Conservation (phyloP, 2,329 filamentous ascomycete genomes). For the Calonectria montana region DNA sequence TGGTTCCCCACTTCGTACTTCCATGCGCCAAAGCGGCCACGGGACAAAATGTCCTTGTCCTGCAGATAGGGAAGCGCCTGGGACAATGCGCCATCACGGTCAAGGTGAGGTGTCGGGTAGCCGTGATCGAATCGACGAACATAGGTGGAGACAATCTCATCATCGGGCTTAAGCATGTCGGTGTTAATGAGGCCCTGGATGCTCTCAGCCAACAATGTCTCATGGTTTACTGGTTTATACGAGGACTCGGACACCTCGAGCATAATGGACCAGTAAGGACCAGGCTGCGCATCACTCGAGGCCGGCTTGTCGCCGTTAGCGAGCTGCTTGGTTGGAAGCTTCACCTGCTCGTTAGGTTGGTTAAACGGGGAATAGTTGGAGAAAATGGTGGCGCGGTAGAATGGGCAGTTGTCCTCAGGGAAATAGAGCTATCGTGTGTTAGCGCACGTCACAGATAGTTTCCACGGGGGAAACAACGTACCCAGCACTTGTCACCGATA, state of each 20-base stretch:
- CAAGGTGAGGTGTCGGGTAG: constrained; percentile 93
- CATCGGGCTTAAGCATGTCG: constrained; percentile 88
- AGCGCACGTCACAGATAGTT: neutral
- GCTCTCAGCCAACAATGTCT: constrained; percentile 85
- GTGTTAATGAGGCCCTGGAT: constrained; percentile 98
- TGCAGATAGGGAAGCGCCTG: constrained; percentile 93
- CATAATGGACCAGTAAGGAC: constrained; percentile 99
- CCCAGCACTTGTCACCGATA: constrained; percentile 99
- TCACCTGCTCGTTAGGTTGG: constrained; percentile 84
- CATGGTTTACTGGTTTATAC: constrained; percentile 92
- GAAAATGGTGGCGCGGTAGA: constrained; percentile 99
- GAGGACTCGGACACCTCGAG: constrained; percentile 95
- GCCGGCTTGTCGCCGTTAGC: constrained; percentile 85
- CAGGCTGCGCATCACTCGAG: constrained; percentile 79
- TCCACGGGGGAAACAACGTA: constrained; percentile 51
- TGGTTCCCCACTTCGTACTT: constrained; percentile 97
- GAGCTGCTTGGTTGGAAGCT: constrained; percentile 87
- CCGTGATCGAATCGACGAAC: constrained; percentile 98
- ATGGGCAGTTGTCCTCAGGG: constrained; percentile 97
- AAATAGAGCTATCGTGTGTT: constrained; percentile 81
- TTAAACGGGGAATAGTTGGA: constrained; percentile 99
- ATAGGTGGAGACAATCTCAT: constrained; percentile 98
- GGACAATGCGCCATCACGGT: constrained; percentile 94
- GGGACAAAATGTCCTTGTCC: constrained; percentile 90
- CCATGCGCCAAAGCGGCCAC: constrained; percentile 98